Conservation (phyloP, 1,139 yeast genomes). For the Saccharomyces hybrid region DNA sequence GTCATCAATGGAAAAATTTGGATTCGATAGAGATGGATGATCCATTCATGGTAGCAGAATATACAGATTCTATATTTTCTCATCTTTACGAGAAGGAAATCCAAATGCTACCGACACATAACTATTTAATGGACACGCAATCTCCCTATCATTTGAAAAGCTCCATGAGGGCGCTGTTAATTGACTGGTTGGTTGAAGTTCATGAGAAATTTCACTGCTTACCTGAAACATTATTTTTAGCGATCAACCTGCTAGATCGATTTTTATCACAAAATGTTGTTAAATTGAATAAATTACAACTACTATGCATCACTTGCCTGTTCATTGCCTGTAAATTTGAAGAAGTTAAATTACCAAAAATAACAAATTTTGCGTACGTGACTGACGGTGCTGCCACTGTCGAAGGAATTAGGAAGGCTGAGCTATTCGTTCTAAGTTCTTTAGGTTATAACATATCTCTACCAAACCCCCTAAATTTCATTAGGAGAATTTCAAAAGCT, state of each 20-base stretch:
- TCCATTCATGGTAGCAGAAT: slow-evolving; percentile 87
- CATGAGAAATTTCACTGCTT: slow-evolving; percentile 76
- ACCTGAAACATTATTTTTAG: slow-evolving; percentile 82
- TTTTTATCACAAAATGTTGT: slow-evolving; percentile 73
- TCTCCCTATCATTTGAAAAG: slow-evolving; percentile 62
- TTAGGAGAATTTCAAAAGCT: slow-evolving; percentile 87
- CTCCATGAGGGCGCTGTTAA: slow-evolving; percentile 76
- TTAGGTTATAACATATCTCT: slow-evolving; percentile 75
- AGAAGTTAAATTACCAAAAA: slow-evolving; percentile 90
- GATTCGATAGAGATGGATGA: slow-evolving; percentile 79
- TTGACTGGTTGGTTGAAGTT: slow-evolving; percentile 92
- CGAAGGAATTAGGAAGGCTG: slow-evolving; percentile 81
- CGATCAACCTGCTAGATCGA: slow-evolving; percentile 84
- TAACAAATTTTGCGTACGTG: slow-evolving; percentile 80
- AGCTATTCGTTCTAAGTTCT: slow-evolving; percentile 67
- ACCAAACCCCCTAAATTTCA: slow-evolving; percentile 91
- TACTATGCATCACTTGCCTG: slow-evolving; percentile 80
- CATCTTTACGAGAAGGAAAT: slow-evolving; percentile 64
- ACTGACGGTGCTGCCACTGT: slow-evolving; percentile 79
- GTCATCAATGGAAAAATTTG: slow-evolving; percentile 52
- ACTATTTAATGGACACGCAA: slow-evolving; percentile 41
- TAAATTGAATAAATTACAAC: slow-evolving; percentile 73
- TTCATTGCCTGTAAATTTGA: slow-evolving; percentile 93
- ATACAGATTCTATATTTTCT: slow-evolving; percentile 74
- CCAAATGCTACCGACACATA: slow-evolving; percentile 64